These are phyloP conservation scores for Zasmidium citrigriseum DNA, from an alignment of 2,329 filamentous ascomycete species.

Conservation along the genomic window DNA sequence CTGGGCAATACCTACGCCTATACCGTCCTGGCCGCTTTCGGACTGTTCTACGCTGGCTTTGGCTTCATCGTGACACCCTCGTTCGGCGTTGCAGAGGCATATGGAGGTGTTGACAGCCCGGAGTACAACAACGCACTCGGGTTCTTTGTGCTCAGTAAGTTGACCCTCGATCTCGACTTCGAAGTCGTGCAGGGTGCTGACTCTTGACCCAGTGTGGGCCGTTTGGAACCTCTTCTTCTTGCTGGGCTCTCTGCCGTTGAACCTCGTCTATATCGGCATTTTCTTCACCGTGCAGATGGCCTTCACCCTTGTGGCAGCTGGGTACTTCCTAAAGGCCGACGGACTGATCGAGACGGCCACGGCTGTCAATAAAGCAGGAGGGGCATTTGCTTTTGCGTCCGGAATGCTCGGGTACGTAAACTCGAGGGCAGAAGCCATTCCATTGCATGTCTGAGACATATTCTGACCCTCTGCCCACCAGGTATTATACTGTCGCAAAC, in stretches of 20 bases:
- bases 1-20: conserved; percentile 55
- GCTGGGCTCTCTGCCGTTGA: conserved; percentile 47
- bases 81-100: conserved; percentile 49
- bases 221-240: conserved; percentile 51
- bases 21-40: conserved; percentile 57
- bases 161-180: not conserved
- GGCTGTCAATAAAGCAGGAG: conserved; percentile 47
- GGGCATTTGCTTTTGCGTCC: conserved; percentile 49
- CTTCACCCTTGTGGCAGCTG: conserved; percentile 46
- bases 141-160: conserved; percentile 50
- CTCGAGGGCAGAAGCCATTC: too few relatives aligned
- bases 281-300: conserved; percentile 50
- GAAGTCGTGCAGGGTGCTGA: conserved; percentile 4
- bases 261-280: conserved; percentile 51
- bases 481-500: conserved; percentile 46
- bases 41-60: conserved; percentile 55
- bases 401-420: conserved; percentile 51
- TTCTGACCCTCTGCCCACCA: too few relatives aligned
- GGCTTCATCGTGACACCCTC: conserved; percentile 51
- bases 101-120: conserved; percentile 42
- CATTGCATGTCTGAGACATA: too few relatives aligned
- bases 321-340: conserved; percentile 50
- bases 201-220: conserved; percentile 43
- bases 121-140: conserved; percentile 53
- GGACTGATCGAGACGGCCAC: conserved; percentile 36